Evolutionary conservation across 2,329 filamentous ascomycete species (phyloP), one percentile per base, ranked within the genome.

Genomic region (Neofusicoccum umdonicola): DNA sequence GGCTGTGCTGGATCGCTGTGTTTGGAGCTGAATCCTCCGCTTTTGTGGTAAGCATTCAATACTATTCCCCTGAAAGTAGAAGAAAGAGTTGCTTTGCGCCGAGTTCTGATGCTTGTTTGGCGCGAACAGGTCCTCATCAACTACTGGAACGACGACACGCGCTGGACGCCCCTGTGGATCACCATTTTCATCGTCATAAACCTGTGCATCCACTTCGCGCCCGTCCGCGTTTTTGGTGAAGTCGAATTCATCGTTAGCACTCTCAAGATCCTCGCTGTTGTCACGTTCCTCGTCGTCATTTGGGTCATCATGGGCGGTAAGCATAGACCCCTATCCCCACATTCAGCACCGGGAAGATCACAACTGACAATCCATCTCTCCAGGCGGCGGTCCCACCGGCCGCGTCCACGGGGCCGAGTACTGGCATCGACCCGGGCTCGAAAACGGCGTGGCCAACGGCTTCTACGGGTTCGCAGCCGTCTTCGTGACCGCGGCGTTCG

Each of bases 201-300:
- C 69, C 83, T 96, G 51, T 71, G 78, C 35, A 96, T 97, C 78
- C 97, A 97, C 74, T 77, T 96, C 68, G 95, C 93, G 71, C 92
- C 93, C 60, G 90, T 97, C 67, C 91, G 90, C 72, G 91, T 90
- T 35, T 96, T 96, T 70, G 93, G 92, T 72, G 92, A 96, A 77
- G 92, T 91, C 15, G 92, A 96, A 72, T 96, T 96, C 69, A 81
- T 93, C 64, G 95, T 96, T 73, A 90, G 91, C 37, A 87, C 93
- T 60, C 82, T 97, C 79, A 97, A 97, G 75, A 87, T 97, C 57
- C 82, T 89, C 45, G 92, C 93, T 34, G 88, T 97, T 7, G 89
- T 96, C 68, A 92, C 91, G 60, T 96, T 96, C 78, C 93, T 96
- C 69, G 87, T 97, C 57, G 86, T 97, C 4, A 93, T 92, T 70